A percentile compares a stretch with the other conserved stretches of the same genome.
phyloP scores from a whole-genome alignment of 768 basidiomycete species.

The Gloeophyllum trabeum region DNA sequence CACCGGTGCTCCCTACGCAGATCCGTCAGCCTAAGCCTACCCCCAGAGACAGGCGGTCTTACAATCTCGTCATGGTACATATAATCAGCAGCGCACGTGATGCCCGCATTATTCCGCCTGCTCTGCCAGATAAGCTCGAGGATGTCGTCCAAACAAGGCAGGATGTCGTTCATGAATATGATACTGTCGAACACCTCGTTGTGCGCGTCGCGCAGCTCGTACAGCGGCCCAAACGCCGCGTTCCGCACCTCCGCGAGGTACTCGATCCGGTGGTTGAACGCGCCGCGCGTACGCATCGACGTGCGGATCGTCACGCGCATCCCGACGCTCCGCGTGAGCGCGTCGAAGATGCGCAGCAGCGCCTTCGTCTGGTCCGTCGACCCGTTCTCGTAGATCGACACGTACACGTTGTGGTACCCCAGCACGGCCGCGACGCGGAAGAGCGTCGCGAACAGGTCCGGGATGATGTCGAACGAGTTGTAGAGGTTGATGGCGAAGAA shows the following conservation, averaged over 20 bases:
- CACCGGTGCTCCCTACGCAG: slow-evolving; percentile 60
- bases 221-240: slow-evolving; percentile 89
- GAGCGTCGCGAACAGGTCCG: slow-evolving; percentile 92
- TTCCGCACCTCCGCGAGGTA: slow-evolving; percentile 99
- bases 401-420: slow-evolving; percentile 96
- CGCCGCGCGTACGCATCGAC: slow-evolving; percentile 84
- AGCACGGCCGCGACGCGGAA: slow-evolving; percentile 88
- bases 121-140: slow-evolving; percentile 97
- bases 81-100: slow-evolving; percentile 97
- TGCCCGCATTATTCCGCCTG: slow-evolving; percentile 88
- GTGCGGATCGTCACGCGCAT: slow-evolving; percentile 90
- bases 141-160: slow-evolving; percentile 95
- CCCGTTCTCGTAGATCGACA: slow-evolving; percentile 98
- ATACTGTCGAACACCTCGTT: slow-evolving; percentile 95
- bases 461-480: slow-evolving; percentile 98
- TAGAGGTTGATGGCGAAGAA: slow-evolving; percentile 99
- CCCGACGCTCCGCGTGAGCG: slow-evolving; percentile 81
- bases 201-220: slow-evolving; percentile 85
- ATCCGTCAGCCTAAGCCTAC: slow-evolving; percentile 1
- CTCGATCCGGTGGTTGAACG: slow-evolving; percentile 99
- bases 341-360: slow-evolving; percentile 88
- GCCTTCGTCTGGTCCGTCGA: slow-evolving; percentile 99
- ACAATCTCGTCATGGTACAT: slow-evolving; percentile 97
- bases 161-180: slow-evolving; percentile 99
- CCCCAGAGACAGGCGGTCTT: slow-evolving; percentile 15